Conservation (phyloP, 2,329 filamentous ascomycete genomes). For the Fusarium sp. region DNA sequence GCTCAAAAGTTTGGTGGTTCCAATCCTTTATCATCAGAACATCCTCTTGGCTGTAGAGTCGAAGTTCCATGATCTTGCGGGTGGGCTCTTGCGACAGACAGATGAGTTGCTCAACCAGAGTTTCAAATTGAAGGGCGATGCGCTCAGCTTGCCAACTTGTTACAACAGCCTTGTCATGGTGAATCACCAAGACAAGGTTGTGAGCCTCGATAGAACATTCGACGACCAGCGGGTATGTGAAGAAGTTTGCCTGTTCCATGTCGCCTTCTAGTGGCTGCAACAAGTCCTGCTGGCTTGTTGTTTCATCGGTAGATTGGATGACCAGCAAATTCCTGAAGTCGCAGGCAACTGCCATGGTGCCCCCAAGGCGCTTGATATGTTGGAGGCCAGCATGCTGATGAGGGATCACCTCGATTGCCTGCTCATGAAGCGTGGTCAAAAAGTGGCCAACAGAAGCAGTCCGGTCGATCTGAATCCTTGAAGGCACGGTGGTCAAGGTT, state of each 20-base stretch:
- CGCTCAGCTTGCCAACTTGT: conserved; percentile 23
- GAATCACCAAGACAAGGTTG: conserved; percentile 12
- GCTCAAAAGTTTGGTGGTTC: neutral
- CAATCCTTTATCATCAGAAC: conserved; percentile 24
- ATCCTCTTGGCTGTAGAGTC: conserved; percentile 18
- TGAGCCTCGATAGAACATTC: conserved; percentile 32
- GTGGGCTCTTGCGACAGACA: neutral
- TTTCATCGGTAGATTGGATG: conserved; percentile 37
- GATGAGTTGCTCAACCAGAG: conserved; percentile 28
- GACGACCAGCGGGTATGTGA: conserved; percentile 41
- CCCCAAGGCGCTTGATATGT: conserved; percentile 40
- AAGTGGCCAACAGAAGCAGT: neutral
- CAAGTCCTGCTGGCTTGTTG: neutral
- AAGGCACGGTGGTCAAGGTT: conserved; percentile 28
- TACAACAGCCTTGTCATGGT: conserved; percentile 23
- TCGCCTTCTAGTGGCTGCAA: conserved; percentile 20
- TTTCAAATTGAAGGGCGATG: conserved; percentile 32
- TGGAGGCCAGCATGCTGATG: conserved; percentile 49
- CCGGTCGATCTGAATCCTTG: conserved; percentile 16
- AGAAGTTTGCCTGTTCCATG: conserved; percentile 20
- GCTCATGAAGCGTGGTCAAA: neutral
- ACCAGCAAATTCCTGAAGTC: conserved; percentile 48
- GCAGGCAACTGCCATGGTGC: conserved; percentile 26
- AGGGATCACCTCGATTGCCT: conserved; percentile 34
- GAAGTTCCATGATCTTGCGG: conserved; percentile 24